Evolutionary conservation across 768 basidiomycete genomes (phyloP).

Genomic region (Omphalotus guepiniiformis): DNA sequence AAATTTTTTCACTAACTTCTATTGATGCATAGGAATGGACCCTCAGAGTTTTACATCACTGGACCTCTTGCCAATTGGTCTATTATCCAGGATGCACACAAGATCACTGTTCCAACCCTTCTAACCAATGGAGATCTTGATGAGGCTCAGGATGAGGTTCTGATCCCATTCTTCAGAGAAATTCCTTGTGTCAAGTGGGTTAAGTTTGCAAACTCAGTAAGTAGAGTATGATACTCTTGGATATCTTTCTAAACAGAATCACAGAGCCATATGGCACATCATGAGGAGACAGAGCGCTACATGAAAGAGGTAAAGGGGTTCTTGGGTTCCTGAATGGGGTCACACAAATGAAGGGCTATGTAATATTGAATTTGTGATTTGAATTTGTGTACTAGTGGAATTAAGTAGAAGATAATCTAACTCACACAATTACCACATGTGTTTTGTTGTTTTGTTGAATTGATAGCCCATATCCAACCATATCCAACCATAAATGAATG

Average conservation of each 20-base stretch:
- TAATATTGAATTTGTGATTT: no score
- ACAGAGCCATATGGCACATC: constrained; percentile 24
- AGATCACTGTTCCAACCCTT: constrained; percentile 25
- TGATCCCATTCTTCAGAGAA: constrained; percentile 27
- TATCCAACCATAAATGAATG: no score
- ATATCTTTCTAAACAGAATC: not conserved
- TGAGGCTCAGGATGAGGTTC: constrained; percentile 30
- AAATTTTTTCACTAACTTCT: not conserved
- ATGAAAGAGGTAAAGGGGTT: constrained; percentile 24
- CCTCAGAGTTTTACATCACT: constrained; percentile 22
- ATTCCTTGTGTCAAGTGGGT: constrained; percentile 29
- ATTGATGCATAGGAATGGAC: constrained; percentile 25
- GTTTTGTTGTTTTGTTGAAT: no score
- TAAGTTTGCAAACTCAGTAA: constrained; percentile 22
- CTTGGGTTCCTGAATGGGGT: no score
- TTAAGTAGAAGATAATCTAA: constrained; percentile 7
- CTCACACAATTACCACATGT: no score
- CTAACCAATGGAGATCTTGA: constrained; percentile 34
- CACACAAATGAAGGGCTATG: no score
- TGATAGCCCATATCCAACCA: no score
- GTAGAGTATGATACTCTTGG: not conserved
- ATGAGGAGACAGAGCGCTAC: constrained; percentile 28
- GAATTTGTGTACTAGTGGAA: constrained; percentile 29
- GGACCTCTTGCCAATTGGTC: constrained; percentile 24
- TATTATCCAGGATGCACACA: constrained; percentile 19